phyloP scores from a whole-genome alignment of 1,284 basidiomycete species.

The Coriolopsis trogii region DNA sequence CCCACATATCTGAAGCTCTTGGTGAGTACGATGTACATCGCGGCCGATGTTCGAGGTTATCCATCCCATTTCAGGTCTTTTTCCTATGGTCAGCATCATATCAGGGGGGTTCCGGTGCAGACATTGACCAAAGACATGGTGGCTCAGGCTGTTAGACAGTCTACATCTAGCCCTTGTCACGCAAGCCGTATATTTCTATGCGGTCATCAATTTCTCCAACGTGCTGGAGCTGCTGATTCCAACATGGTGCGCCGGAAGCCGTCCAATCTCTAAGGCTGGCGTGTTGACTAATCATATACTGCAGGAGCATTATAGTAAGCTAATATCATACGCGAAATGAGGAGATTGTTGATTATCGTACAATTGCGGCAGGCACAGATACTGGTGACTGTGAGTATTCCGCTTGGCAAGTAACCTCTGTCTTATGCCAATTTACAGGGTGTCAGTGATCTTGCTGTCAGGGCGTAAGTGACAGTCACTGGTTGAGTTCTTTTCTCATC shows the following conservation, averaged over 20 bases:
- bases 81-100: conserved; percentile 16
- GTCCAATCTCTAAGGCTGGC: not conserved
- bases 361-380: no score
- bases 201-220: conserved; percentile 20
- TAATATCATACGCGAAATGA: no score
- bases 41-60: not conserved
- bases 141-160: conserved; percentile 24
- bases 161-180: conserved; percentile 22
- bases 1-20: conserved; percentile 21
- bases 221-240: conserved; percentile 10
- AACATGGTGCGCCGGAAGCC: conserved; percentile 16
- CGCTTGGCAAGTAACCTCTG: not conserved
- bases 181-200: conserved; percentile 23
- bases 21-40: conserved; percentile 10
- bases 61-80: conserved; percentile 11
- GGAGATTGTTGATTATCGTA: no score
- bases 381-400: conserved; percentile 17
- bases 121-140: not conserved
- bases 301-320: conserved; percentile 23
- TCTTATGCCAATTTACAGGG: conserved; percentile 1
- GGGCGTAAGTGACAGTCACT: conserved; percentile 6
- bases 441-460: conserved; percentile 21
- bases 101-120: not conserved
- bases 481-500: not conserved
- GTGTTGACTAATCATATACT: not conserved